A percentile compares a stretch with the other conserved stretches of the same genome.
Evolutionary conservation across 2,329 filamentous ascomycete genomes (phyloP).

Genomic region (Fonsecaea multimorphosa): DNA sequence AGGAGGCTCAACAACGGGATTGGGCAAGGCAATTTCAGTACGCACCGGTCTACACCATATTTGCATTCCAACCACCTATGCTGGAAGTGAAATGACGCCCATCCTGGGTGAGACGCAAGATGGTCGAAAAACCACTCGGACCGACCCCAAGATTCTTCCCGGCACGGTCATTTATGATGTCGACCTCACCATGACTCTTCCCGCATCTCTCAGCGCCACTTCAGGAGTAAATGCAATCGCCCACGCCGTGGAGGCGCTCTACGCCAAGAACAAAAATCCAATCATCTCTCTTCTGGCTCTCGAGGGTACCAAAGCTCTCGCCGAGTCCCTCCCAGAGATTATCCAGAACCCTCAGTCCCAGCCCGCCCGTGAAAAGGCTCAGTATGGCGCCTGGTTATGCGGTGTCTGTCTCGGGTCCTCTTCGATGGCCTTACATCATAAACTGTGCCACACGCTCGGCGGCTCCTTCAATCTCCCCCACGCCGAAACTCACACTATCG

Average conservation of each 20-base stretch:
- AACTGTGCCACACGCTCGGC: slow-evolving; percentile 69
- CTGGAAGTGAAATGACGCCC: slow-evolving; percentile 69
- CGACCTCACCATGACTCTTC: slow-evolving; percentile 65
- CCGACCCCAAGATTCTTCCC: slow-evolving; percentile 65
- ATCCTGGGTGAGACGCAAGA: slow-evolving; percentile 67
- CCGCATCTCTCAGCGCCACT: slow-evolving; percentile 58
- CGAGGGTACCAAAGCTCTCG: slow-evolving; percentile 63
- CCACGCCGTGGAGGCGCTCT: slow-evolving; percentile 69
- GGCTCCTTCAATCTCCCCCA: slow-evolving; percentile 69
- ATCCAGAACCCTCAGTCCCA: slow-evolving; percentile 53
- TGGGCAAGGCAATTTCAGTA: slow-evolving; percentile 65
- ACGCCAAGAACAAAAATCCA: slow-evolving; percentile 67
- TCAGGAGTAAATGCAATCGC: slow-evolving; percentile 71
- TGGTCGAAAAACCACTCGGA: slow-evolving; percentile 63
- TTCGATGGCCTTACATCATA: slow-evolving; percentile 70
- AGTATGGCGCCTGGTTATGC: slow-evolving; percentile 70
- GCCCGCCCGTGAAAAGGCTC: slow-evolving; percentile 58
- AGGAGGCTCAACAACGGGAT: slow-evolving; percentile 66
- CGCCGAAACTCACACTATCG: slow-evolving; percentile 68
- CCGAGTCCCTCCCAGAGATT: slow-evolving; percentile 61
- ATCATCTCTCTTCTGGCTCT: slow-evolving; percentile 64
- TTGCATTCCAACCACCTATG: slow-evolving; percentile 67
- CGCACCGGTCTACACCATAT: slow-evolving; percentile 63
- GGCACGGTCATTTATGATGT: slow-evolving; percentile 69
- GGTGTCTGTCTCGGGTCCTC: slow-evolving; percentile 65